Evolutionary conservation across 192 early-diverging fungal species (phyloP).

Genomic region (Anaeromyces robustus): DNA sequence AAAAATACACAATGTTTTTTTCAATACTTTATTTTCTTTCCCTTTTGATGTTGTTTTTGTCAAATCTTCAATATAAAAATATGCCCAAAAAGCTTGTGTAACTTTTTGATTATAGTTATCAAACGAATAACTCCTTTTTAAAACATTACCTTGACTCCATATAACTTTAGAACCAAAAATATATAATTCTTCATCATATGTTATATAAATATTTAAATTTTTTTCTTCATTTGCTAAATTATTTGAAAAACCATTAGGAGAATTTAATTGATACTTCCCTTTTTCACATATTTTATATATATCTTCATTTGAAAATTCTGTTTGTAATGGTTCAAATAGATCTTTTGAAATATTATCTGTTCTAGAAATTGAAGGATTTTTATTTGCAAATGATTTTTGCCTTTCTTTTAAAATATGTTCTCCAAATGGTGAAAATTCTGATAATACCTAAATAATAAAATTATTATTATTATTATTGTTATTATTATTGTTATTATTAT

Average conservation of each 20-base stretch:
- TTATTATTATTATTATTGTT: background rate
- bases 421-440: background rate
- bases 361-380: background rate
- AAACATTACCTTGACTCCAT: background rate
- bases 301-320: background rate
- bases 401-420: background rate
- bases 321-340: background rate
- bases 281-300: background rate
- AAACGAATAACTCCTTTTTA: background rate
- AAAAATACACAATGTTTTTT: background rate
- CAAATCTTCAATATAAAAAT: background rate
- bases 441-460: background rate
- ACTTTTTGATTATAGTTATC: background rate
- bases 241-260: background rate
- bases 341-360: background rate
- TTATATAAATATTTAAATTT: background rate
- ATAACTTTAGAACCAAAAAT: background rate
- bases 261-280: background rate
- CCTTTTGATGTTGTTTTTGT: background rate
- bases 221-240: background rate
- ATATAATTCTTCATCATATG: background rate
- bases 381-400: background rate
- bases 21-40: background rate
- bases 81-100: background rate
- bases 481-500: background rate